Evolutionary conservation across 2,329 filamentous ascomycete species (phyloP).

Genomic region (Cadophora sp.): DNA sequence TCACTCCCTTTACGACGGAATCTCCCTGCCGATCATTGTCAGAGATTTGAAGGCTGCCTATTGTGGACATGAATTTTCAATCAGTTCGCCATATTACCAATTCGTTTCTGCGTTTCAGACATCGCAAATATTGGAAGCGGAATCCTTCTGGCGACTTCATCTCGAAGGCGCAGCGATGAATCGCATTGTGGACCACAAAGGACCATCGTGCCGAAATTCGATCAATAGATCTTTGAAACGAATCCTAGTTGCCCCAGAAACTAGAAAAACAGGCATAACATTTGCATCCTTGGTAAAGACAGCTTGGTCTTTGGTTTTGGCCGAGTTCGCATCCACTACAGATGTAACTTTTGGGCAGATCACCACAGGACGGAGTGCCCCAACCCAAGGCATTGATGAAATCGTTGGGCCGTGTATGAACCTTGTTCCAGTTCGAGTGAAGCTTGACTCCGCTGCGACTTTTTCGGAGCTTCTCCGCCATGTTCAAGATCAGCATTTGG

Average conservation of each 20-base stretch:
- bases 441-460: conserved; percentile 42
- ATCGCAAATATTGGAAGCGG: neutral
- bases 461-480: conserved; percentile 51
- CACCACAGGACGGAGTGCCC: conserved; percentile 49
- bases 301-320: conserved; percentile 50
- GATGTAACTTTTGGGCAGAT: conserved; percentile 52
- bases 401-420: conserved; percentile 53
- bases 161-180: conserved; percentile 23
- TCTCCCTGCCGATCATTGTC: conserved; percentile 54
- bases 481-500: conserved; percentile 53
- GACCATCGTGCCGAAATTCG: conserved; percentile 12
- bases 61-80: neutral
- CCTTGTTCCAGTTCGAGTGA: conserved; percentile 50
- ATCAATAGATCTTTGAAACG: conserved; percentile 16
- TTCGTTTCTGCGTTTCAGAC: conserved; percentile 30
- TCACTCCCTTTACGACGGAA: conserved; percentile 68
- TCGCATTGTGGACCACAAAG: neutral
- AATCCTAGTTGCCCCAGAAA: conserved; percentile 3
- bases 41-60: conserved; percentile 20
- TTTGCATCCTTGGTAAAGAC: conserved; percentile 27
- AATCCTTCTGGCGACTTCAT: conserved; percentile 10
- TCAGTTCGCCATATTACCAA: conserved; percentile 5
- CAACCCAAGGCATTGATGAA: conserved; percentile 47
- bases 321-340: conserved; percentile 46
- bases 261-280: conserved; percentile 15